phyloP scores from a whole-genome alignment of 202 grass and related monocot species.

The Sporobolus alterniflorus region DNA sequence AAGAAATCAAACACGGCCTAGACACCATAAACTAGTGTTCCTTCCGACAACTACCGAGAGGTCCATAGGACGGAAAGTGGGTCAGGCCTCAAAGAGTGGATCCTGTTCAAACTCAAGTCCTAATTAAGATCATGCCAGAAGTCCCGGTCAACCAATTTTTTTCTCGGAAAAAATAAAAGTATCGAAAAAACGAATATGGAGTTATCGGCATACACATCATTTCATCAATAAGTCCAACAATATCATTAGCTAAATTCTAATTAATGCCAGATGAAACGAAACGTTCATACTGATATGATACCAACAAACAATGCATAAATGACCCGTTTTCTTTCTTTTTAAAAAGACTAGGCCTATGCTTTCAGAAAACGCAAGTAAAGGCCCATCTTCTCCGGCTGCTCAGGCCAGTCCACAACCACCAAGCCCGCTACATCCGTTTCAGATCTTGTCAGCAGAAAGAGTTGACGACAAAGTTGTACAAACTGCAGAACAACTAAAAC shows the following conservation, averaged over 20 bases:
- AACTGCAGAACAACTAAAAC: slow-evolving; percentile 21
- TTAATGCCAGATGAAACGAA: background rate
- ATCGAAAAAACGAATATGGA: background rate
- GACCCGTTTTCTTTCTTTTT: background rate
- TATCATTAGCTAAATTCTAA: background rate
- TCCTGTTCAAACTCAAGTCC: too few relatives aligned
- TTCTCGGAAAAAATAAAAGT: background rate
- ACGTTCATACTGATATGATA: background rate
- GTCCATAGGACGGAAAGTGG: too few relatives aligned
- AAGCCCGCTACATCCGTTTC: slow-evolving; percentile 17
- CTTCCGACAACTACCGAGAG: background rate
- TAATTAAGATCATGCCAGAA: too few relatives aligned
- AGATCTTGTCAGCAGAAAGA: slow-evolving; percentile 34
- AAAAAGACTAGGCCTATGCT: background rate
- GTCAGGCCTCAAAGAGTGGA: too few relatives aligned
- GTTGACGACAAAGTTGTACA: slow-evolving; percentile 1
- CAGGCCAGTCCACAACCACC: slow-evolving; percentile 25
- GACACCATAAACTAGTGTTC: background rate
- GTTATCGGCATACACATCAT: background rate
- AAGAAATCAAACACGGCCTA: background rate
- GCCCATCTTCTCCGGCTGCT: slow-evolving; percentile 28
- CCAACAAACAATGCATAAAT: background rate
- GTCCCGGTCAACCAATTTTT: background rate
- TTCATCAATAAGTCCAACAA: background rate
- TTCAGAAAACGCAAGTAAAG: background rate